Base-by-base conservation (phyloP, 257 asterid species). In the Solanum gandarillasii region DNA sequence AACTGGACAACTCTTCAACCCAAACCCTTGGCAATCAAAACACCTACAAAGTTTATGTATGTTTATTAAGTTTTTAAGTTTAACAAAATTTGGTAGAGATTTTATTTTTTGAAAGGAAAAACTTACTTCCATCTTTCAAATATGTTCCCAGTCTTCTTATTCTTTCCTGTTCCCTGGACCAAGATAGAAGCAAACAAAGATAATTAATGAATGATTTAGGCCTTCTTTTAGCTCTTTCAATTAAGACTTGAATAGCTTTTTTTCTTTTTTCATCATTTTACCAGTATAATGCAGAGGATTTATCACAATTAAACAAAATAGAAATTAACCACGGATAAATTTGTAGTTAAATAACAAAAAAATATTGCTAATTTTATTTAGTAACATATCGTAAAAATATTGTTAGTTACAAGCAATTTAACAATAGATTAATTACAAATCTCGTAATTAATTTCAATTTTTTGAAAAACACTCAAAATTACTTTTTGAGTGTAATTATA, bases 81-180 rank as follows among this genome's bases (percentile, higher is more conserved):
- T 20, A 68, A 38, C 32, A 43, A 65, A 52, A 58, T 62, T 35
- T n/a, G 48, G 25, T 32, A 23, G 8, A 36, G 9, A 62, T 3
- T 27, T 41, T 38, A 25, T 2, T 27, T 55, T 43, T 10, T 5
- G 20, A 38, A 85, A 35, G 9, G 2, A 32, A 72, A 89, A 68
- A 89, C 98, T 88, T 89, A 96, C 99, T 96, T 96, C 98, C 98
- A 94, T 72, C 98, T 91, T 91, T 96, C 98, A 72, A 96, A 96
- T 12, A 96, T 95, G 83, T 96, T 95, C 14, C 98, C 99, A 36
- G 95, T 96, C 93, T 96, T 96, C 93, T 96, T 96, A 90, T 96
- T 95, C 92, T 92, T 96, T 36, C 99, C 98, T 0, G 99, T 93
- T 58, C 99, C 99, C 98, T 96, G 88, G 6, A 87, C 18, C 55